phyloP scores from a whole-genome alignment of 225 moss, liverwort and hornwort species.

The Physcomitrium patens region DNA sequence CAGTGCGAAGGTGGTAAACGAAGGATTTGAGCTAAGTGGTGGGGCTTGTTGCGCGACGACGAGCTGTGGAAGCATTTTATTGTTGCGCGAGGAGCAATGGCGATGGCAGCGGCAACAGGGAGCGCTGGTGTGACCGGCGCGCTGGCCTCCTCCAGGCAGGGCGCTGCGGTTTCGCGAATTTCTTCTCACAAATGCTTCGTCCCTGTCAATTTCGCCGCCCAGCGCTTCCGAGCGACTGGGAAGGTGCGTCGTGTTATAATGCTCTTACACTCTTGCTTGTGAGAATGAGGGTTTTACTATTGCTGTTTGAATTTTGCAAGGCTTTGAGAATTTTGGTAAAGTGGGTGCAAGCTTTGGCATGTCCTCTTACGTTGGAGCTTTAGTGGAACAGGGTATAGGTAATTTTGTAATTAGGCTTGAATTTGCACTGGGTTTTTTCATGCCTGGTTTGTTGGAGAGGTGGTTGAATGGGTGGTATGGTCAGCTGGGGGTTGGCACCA shows the following conservation, averaged over 20 bases:
- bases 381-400: background rate
- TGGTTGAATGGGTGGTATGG: slow-evolving; percentile 31
- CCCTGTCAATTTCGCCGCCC: slow-evolving; percentile 27
- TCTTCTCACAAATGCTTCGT: slow-evolving; percentile 29
- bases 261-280: background rate
- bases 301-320: background rate
- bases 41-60: too few relatives aligned
- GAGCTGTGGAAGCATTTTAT: too few relatives aligned
- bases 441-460: slow-evolving; percentile 11
- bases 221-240: slow-evolving; percentile 3
- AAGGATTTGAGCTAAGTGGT: too few relatives aligned
- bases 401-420: background rate
- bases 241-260: slow-evolving; percentile 18
- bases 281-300: background rate
- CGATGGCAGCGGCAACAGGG: slow-evolving; percentile 42
- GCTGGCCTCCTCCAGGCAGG: slow-evolving; percentile 19
- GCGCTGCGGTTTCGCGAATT: slow-evolving; percentile 28
- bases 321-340: background rate
- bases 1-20: too few relatives aligned
- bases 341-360: background rate
- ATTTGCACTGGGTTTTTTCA: background rate
- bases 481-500: slow-evolving; percentile 42
- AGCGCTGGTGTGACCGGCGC: slow-evolving; percentile 38
- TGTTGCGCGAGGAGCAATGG: slow-evolving; percentile 5
- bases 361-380: background rate